Conservation (phyloP, 2,329 filamentous ascomycete genomes). For the Teratosphaeriaceae sp. region DNA sequence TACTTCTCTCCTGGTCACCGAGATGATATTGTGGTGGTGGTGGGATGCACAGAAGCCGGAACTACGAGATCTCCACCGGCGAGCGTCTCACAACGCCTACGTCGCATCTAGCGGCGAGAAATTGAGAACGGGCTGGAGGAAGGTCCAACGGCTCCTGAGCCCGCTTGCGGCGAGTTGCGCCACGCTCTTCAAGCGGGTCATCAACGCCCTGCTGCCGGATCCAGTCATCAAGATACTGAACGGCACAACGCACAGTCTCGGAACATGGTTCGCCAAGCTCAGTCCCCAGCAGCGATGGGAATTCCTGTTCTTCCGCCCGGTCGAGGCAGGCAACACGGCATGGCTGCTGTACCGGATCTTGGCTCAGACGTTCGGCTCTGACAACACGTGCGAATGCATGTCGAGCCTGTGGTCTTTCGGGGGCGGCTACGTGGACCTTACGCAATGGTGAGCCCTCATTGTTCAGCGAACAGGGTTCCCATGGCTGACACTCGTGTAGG, state of each 20-base stretch:
- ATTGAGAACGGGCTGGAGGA: not conserved
- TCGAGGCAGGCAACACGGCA: constrained; percentile 31
- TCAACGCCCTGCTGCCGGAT: not conserved
- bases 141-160: not conserved
- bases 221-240: not conserved
- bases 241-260: not conserved
- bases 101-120: not conserved
- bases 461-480: not conserved
- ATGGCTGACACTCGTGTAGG: not conserved
- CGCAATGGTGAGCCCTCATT: not conserved
- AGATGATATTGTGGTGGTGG: constrained; percentile 33
- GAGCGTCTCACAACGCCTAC: not conserved
- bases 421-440: constrained; percentile 28
- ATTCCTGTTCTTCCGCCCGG: constrained; percentile 25
- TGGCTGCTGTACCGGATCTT: constrained; percentile 35
- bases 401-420: constrained; percentile 31
- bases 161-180: not conserved
- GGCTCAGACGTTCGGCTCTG: constrained; percentile 37
- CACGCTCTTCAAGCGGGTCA: not conserved
- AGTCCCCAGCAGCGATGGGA: constrained; percentile 12
- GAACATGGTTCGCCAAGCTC: constrained; percentile 1
- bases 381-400: constrained; percentile 38
- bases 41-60: constrained; percentile 12
- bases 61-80: constrained; percentile 9
- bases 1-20: constrained; percentile 30